Conservation (phyloP, 2,329 filamentous ascomycete species). For the Beauveria caledonica region DNA sequence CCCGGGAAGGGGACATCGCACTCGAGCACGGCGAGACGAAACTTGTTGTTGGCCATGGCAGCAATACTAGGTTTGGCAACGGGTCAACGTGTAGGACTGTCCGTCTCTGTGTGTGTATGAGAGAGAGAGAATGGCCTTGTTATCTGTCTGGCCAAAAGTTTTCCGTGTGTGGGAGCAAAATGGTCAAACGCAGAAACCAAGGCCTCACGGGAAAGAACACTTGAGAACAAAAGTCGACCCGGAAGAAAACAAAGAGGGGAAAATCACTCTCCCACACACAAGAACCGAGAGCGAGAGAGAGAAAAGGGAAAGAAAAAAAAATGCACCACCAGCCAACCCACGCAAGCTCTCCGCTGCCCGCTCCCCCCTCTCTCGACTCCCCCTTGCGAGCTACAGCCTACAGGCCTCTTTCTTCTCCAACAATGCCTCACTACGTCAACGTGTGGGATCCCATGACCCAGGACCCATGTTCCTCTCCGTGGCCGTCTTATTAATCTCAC, state of each 20-base stretch:
- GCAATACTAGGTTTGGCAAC: not conserved
- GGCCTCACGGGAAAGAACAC: no score
- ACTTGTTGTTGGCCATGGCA: conserved; percentile 14
- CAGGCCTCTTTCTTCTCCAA: not conserved
- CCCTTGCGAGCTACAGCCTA: not conserved
- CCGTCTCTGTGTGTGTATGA: not conserved
- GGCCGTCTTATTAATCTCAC: not conserved
- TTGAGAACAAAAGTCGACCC: no score
- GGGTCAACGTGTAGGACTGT: not conserved
- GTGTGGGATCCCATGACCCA: conserved; percentile 6
- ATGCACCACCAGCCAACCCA: not conserved
- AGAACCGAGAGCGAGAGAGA: not conserved
- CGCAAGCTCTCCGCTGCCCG: not conserved
- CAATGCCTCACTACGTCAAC: not conserved
- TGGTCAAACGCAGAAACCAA: no score
- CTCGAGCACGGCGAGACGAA: conserved; percentile 20
- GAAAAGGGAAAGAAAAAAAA: not conserved
- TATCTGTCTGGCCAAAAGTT: not conserved
- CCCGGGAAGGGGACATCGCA: conserved; percentile 25
- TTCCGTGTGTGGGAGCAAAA: no score
- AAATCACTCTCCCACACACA: not conserved
- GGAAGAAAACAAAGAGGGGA: not conserved
- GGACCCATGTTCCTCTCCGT: not conserved
- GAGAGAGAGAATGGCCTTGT: not conserved
- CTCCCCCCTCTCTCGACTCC: not conserved